Percentiles rank a stretch among this genome's conserved stretches.
Evolutionary conservation across 139 green algal species (phyloP).

Genomic region (Trebouxia sp.): DNA sequence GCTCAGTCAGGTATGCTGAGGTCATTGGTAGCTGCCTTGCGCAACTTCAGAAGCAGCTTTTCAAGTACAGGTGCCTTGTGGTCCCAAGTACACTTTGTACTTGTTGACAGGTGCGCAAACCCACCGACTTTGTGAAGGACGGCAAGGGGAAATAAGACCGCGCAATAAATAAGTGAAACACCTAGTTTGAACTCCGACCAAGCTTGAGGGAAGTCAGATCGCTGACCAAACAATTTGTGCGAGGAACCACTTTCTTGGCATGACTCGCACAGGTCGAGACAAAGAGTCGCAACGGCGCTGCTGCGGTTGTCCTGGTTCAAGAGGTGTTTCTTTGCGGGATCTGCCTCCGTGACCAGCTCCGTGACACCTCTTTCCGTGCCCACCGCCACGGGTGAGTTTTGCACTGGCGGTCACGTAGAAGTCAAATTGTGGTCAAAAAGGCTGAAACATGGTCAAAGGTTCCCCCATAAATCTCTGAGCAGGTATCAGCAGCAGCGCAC

Average conservation of each 20-base stretch:
- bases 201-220: constrained; percentile 22
- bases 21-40: constrained; percentile 20
- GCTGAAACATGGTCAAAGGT: too few species aligned
- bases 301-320: constrained; percentile 20
- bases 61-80: constrained; percentile 3
- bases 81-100: constrained; percentile 20
- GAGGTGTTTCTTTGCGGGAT: too few species aligned
- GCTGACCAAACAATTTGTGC: too few species aligned
- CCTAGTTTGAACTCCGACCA: constrained; percentile 13
- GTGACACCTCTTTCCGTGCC: too few species aligned
- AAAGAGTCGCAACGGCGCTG: constrained; percentile 16
- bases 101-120: constrained; percentile 20
- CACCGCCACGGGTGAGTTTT: too few species aligned
- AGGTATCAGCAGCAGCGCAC: too few species aligned
- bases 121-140: constrained; percentile 19
- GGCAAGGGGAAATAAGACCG: constrained; percentile 14
- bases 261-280: constrained; percentile 20
- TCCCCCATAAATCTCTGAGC: too few species aligned
- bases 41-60: constrained; percentile 24
- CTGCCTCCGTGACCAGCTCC: too few species aligned
- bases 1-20: constrained; percentile 16
- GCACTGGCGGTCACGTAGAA: too few species aligned
- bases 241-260: too few species aligned
- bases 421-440: too few species aligned
- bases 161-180: constrained; percentile 23